phyloP scores from a whole-genome alignment of 805 yeast species.

The Yarrowia phangngaensis region DNA sequence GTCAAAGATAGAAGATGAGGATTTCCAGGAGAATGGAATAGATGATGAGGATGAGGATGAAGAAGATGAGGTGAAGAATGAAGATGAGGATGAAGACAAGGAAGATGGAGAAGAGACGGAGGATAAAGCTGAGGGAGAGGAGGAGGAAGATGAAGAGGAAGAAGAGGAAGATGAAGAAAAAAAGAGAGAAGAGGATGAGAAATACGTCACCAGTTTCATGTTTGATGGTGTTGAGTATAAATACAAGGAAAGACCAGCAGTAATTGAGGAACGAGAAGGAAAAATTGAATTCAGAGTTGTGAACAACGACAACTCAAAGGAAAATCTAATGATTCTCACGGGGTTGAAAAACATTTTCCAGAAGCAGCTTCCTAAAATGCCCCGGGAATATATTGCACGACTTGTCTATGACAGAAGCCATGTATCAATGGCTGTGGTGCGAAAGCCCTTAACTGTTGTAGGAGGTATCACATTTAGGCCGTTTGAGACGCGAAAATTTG shows the following conservation, averaged over 20 bases:
- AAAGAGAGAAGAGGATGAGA: constrained; percentile 36
- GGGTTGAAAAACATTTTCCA: constrained; percentile 96
- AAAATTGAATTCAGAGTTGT: constrained; percentile 94
- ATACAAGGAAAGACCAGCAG: constrained; percentile 90
- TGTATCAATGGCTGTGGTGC: constrained; percentile 90
- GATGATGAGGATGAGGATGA: constrained; percentile 29
- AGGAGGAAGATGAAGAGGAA: constrained; percentile 31
- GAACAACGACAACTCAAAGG: constrained; percentile 85
- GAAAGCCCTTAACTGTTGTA: constrained; percentile 90
- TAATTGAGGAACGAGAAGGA: constrained; percentile 87
- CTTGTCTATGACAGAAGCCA: constrained; percentile 93
- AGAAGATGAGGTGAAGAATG: not conserved
- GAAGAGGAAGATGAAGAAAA: constrained; percentile 35
- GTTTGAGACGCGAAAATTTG: constrained; percentile 83
- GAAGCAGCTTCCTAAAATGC: constrained; percentile 98
- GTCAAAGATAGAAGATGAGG: constrained; percentile 29
- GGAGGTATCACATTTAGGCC: constrained; percentile 98
- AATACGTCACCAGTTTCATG: constrained; percentile 48
- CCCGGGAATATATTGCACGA: constrained; percentile 91
- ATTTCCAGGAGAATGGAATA: constrained; percentile 28
- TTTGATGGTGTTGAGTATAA: constrained; percentile 78
- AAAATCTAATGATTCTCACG: constrained; percentile 84
- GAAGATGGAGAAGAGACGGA: constrained; percentile 9
- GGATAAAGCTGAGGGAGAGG: constrained; percentile 6
- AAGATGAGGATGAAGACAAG: constrained; percentile 20